Evolutionary conservation across 495 filamentous ascomycete species (phyloP).

Genomic region (Hypoxylon fragiforme): DNA sequence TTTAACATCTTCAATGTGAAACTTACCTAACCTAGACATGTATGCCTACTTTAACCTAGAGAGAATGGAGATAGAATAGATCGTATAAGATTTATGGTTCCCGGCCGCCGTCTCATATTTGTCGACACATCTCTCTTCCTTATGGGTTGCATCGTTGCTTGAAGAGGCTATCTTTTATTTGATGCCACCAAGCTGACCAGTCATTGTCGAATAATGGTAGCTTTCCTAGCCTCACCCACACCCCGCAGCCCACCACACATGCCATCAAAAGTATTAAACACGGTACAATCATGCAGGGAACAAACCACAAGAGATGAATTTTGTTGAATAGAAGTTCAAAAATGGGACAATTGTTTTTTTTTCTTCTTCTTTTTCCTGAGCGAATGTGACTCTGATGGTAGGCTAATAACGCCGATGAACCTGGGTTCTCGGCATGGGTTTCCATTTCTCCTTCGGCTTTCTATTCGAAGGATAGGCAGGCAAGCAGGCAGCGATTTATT

Average conservation of each 20-base stretch:
- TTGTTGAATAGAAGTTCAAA: conserved; percentile 19
- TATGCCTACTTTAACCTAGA: too few species aligned
- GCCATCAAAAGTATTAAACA: neutral
- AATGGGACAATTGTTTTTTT: too few species aligned
- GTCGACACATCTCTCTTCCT: too few species aligned
- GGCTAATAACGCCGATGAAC: conserved; percentile 28
- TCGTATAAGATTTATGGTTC: too few species aligned
- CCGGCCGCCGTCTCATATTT: too few species aligned
- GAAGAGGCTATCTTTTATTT: conserved; percentile 12
- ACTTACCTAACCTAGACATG: too few species aligned
- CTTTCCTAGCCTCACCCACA: conserved; percentile 1
- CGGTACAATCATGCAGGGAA: neutral
- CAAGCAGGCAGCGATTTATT: conserved; percentile 9
- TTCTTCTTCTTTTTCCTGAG: conserved; percentile 14
- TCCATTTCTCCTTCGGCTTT: conserved; percentile 1
- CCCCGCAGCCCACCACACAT: conserved; percentile 11
- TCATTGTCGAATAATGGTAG: conserved; percentile 5
- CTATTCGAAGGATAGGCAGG: neutral
- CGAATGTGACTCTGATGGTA: conserved; percentile 27
- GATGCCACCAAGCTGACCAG: conserved; percentile 8
- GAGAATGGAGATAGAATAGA: too few species aligned
- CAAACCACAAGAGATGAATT: neutral
- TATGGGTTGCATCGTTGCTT: conserved; percentile 20
- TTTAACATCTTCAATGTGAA: neutral
- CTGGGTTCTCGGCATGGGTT: conserved; percentile 22